Evolutionary conservation across 2,329 filamentous ascomycete species (phyloP).

Genomic region (Chrysoporthe puriensis): DNA sequence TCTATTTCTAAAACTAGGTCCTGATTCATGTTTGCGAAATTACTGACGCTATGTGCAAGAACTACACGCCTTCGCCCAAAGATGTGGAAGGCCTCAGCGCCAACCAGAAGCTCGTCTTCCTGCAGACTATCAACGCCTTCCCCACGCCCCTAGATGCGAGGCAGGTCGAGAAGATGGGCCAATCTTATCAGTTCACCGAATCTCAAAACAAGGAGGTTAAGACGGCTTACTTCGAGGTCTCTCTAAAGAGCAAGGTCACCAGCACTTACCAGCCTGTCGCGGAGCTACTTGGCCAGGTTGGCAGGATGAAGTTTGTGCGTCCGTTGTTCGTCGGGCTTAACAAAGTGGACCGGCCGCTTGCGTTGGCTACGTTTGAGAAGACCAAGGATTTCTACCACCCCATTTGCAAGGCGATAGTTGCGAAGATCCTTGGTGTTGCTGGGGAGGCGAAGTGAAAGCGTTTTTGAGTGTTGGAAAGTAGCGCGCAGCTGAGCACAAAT

Average conservation of each 20-base stretch:
- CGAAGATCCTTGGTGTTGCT: constrained; percentile 72
- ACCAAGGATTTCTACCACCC: constrained; percentile 95
- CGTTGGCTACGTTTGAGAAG: constrained; percentile 81
- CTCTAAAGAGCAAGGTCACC: constrained; percentile 73
- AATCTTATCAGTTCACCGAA: constrained; percentile 71
- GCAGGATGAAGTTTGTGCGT: constrained; percentile 96
- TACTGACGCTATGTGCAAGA: constrained; percentile 37
- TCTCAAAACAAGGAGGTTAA: constrained; percentile 87
- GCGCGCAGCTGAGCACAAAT: neutral
- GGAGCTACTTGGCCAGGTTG: constrained; percentile 77
- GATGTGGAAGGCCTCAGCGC: constrained; percentile 79
- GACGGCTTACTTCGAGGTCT: constrained; percentile 77
- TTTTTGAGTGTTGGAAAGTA: neutral
- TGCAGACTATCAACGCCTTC: constrained; percentile 74
- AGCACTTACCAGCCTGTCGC: constrained; percentile 72
- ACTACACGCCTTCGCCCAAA: constrained; percentile 64
- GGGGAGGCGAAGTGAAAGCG: constrained; percentile 12
- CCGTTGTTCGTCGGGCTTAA: constrained; percentile 80
- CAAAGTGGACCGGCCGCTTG: constrained; percentile 73
- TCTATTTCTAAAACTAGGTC: constrained; percentile 8
- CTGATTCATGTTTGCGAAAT: too few relatives aligned
- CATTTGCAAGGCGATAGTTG: constrained; percentile 83
- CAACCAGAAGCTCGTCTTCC: constrained; percentile 90
- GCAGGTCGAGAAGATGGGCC: constrained; percentile 72
- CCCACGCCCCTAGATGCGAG: constrained; percentile 64